These are phyloP conservation scores for Camellia japonica DNA, from an alignment of 148 eudicot genomes.

Conservation along the genomic window DNA sequence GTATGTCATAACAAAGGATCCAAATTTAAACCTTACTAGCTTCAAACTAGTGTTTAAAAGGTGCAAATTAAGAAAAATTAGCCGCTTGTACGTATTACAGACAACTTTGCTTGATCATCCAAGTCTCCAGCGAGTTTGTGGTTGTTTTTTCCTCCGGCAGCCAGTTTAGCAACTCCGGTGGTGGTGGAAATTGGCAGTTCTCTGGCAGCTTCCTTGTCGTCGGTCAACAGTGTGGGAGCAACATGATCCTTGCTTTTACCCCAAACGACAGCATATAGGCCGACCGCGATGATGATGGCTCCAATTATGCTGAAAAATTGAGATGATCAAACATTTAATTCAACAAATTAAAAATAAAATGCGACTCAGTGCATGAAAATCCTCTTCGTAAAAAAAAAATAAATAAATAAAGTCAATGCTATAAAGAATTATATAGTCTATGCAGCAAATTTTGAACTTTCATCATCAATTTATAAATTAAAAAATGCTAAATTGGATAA, in stretches of 20 bases:
- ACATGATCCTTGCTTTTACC: conserved; percentile 33
- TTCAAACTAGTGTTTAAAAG: not conserved
- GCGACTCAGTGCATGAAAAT: fast-evolving
- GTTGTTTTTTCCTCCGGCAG: not conserved
- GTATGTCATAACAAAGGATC: no score
- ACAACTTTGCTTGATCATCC: not conserved
- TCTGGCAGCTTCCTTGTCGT: not conserved
- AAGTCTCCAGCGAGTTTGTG: conserved; percentile 13
- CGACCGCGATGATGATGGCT: conserved; percentile 29
- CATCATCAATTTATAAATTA: not conserved
- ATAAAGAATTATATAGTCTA: no score
- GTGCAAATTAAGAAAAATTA: not conserved
- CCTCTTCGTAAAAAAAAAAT: no score
- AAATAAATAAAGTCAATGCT: no score
- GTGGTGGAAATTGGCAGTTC: not conserved
- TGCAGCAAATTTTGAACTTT: no score
- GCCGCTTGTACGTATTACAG: not conserved
- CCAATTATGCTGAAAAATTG: conserved; percentile 29
- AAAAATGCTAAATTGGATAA: not conserved
- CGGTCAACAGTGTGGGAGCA: not conserved
- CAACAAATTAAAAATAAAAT: no score
- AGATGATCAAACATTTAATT: not conserved
- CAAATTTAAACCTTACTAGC: no score
- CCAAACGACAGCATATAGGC: conserved; percentile 40
- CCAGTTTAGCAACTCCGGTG: not conserved